Evolutionary conservation across 169 alveolate species (phyloP).

Genomic region (Miamiensis avidus): DNA sequence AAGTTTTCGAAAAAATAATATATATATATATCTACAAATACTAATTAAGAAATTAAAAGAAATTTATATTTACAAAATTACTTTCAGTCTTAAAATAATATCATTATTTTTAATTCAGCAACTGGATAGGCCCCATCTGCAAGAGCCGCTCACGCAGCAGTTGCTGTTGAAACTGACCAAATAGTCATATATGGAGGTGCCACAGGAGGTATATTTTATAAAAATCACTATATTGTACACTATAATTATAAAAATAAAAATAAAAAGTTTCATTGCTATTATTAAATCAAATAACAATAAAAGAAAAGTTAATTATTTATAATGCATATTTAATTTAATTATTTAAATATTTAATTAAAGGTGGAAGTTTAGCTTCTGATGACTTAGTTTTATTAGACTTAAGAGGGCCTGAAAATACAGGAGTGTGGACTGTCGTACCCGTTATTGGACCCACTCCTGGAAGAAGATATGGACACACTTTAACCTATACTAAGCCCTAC

Average conservation of each 20-base stretch:
- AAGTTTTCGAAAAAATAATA: slow-evolving; percentile 56
- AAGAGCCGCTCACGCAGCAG: slow-evolving; percentile 99
- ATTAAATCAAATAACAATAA: too few species aligned
- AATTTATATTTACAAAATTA: slow-evolving; percentile 1
- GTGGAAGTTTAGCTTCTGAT: slow-evolving; percentile 97
- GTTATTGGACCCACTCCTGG: slow-evolving; percentile 98
- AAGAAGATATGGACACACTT: slow-evolving; percentile 98
- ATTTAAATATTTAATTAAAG: too few species aligned
- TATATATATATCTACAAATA: neutral
- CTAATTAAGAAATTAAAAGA: neutral
- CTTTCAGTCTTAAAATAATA: neutral
- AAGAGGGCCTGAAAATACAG: slow-evolving; percentile 90
- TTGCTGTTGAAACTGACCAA: slow-evolving; percentile 95
- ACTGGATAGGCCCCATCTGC: slow-evolving; percentile 93
- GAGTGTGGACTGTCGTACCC: slow-evolving; percentile 98
- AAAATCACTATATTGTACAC: neutral
- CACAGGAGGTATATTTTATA: slow-evolving; percentile 88
- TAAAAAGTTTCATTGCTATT: neutral
- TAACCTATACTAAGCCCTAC: slow-evolving; percentile 96
- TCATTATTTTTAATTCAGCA: neutral
- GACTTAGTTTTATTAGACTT: slow-evolving; percentile 96
- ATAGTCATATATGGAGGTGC: slow-evolving; percentile 99
- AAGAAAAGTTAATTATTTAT: too few species aligned
- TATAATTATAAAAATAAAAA: slow-evolving; percentile 12
- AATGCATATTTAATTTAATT: too few species aligned